These are phyloP conservation scores for Candida freyschussii DNA, from an alignment of 1,139 yeast species.

Conservation along the genomic window DNA sequence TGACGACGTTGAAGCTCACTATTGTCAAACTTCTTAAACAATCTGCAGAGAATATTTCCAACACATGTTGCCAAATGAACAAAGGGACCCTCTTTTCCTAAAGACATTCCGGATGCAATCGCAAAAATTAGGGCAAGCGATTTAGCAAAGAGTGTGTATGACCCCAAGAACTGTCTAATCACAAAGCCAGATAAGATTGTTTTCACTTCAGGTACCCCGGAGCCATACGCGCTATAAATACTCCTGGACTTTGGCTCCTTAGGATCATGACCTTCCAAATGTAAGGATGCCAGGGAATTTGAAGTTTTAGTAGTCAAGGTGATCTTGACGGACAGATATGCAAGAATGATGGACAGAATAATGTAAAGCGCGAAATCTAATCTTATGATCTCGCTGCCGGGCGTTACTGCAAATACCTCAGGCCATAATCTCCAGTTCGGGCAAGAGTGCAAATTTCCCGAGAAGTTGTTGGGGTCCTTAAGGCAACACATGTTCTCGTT, in stretches of 20 bases:
- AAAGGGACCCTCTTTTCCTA: constrained; percentile 67
- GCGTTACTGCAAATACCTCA: too few species aligned
- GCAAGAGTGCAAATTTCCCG: constrained; percentile 27
- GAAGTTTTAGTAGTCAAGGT: constrained; percentile 47
- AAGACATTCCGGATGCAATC: constrained; percentile 56
- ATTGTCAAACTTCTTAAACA: constrained; percentile 43
- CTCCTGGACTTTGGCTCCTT: constrained; percentile 21
- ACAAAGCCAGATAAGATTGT: constrained; percentile 54
- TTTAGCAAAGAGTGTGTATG: constrained; percentile 49
- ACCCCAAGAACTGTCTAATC: constrained; percentile 50
- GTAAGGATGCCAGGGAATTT: constrained; percentile 23
- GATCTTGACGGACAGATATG: constrained; percentile 41
- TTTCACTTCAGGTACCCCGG: constrained; percentile 62
- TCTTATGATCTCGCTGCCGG: too few species aligned
- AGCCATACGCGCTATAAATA: constrained; percentile 54
- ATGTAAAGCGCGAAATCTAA: constrained; percentile 40
- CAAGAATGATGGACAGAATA: constrained; percentile 38
- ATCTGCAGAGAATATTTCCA: constrained; percentile 51
- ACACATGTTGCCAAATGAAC: constrained; percentile 63
- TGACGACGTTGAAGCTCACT: constrained; percentile 55
- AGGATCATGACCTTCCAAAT: constrained; percentile 2
- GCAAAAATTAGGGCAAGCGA: constrained; percentile 49
- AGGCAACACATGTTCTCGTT: constrained; percentile 44
- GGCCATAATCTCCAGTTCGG: constrained; percentile 49
- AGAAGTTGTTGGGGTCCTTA: constrained; percentile 13